Base-by-base conservation (phyloP, 176 grass and related monocot species). In the Cocos nucifera region DNA sequence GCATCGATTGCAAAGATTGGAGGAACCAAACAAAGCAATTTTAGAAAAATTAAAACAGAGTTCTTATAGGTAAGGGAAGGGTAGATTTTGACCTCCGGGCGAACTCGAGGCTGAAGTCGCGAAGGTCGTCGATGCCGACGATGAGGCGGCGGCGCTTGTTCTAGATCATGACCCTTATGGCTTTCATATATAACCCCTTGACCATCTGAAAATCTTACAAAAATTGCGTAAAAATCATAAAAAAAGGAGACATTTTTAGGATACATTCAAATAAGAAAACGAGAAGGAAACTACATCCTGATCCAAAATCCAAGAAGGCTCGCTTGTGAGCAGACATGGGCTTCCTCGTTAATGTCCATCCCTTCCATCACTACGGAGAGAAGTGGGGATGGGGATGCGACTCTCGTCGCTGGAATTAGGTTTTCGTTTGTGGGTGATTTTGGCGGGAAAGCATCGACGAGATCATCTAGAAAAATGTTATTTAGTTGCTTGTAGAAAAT, bases 341-440 rank as follows among this genome's bases (percentile, higher is more conserved):
- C 92, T 66, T 97, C 92, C 74, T 97, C 87, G 87, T 97, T 91
- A 69, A 91, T 74, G 61, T 97, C 87, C 92, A 97, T 91, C 75
- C 61, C 74, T 52, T 57, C 22, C 62, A 59, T 30, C 28, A 30
- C 28, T 30, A 27, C 5, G 1, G 5, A 21, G 21, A 21, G 27
- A 28, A 4, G 27, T 28, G 28, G 28, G 5, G 0, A 0, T 0
- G 0, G 28, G 28, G 28, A 30, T 30, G 28, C 28, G 28, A 30
- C 28, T 30, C 68, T 48, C 5, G 28, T 30, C 28, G 28, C 28
- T 2, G 26, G 26, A 27, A 27, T 27, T 27, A 27, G 3, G 26
- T 4, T 27, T 27, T 27, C 26, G 3, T 27, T 0, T 27, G 26
- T 4, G 26, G 26, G 26, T 27, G 26, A 30, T 30, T 30, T 30